A percentile compares a stretch with the other conserved stretches of the same genome.
These are phyloP conservation scores for Crataegus laevigata DNA, from an alignment of 306 rosid genomes.

Conservation along the genomic window DNA sequence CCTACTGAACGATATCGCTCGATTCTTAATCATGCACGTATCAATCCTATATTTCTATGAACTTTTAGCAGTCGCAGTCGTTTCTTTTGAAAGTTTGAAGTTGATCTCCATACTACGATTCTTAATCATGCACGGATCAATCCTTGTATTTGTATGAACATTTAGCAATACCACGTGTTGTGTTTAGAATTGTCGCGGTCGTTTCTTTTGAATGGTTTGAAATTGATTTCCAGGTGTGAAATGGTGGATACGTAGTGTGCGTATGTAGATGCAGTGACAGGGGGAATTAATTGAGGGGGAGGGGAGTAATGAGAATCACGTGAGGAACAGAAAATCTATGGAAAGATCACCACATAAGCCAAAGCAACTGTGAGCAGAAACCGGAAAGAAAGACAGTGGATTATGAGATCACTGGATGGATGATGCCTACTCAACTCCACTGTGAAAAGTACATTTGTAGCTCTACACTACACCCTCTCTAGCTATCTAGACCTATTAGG, in stretches of 20 bases:
- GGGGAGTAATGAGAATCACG: conserved; percentile 45
- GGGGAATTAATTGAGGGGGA: conserved; percentile 16
- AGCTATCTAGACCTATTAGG: not conserved
- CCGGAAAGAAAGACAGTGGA: conserved; percentile 6
- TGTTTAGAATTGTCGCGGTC: too few species aligned
- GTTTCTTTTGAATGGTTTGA: not conserved
- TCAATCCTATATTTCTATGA: too few species aligned
- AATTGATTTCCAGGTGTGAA: not conserved
- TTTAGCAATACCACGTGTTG: too few species aligned
- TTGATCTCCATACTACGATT: too few species aligned
- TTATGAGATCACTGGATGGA: conserved; percentile 30
- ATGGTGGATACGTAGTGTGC: not conserved
- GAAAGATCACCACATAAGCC: conserved; percentile 16
- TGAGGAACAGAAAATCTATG: conserved; percentile 50
- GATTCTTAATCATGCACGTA: too few species aligned
- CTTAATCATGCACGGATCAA: too few species aligned
- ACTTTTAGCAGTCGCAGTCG: too few species aligned
- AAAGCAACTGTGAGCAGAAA: not conserved
- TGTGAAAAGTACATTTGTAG: conserved; percentile 25
- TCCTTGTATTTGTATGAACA: too few species aligned
- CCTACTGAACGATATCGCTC: too few species aligned
- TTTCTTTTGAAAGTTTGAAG: too few species aligned
- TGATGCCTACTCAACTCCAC: conserved; percentile 38
- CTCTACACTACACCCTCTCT: not conserved
- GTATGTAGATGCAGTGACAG: not conserved